Percentiles rank a stretch among this genome's conserved stretches.
phyloP scores from a whole-genome alignment of 225 moss, liverwort and hornwort species.

The Neckera pumila region DNA sequence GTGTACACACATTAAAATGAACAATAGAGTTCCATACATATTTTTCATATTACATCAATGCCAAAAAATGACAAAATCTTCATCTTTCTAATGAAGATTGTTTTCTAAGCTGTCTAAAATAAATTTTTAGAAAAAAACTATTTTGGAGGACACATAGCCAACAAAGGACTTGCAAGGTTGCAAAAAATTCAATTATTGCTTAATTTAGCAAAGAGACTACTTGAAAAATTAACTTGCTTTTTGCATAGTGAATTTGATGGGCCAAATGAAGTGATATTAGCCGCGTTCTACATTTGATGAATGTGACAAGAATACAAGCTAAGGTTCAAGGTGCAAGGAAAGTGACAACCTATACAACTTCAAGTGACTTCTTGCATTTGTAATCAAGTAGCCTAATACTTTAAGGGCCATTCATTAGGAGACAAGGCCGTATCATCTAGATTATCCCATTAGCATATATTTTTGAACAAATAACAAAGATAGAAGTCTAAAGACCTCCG shows the following conservation, averaged over 20 bases:
- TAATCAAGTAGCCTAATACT: not conserved
- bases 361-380: not conserved
- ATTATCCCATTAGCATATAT: fast-evolving
- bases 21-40: not conserved
- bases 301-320: not conserved
- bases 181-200: not conserved
- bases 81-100: not conserved
- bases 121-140: not conserved
- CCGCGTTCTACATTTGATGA: not conserved
- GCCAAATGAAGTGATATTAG: not conserved
- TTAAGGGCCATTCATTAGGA: not conserved
- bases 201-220: not conserved
- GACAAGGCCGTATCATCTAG: fast-evolving
- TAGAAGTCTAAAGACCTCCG: not conserved
- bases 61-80: fast-evolving
- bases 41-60: not conserved
- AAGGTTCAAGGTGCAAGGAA: not conserved
- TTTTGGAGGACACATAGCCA: not conserved
- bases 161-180: not conserved
- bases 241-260: not conserved
- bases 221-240: not conserved
- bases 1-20: not conserved
- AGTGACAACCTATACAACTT: not conserved
- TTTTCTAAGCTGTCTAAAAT: fast-evolving
- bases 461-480: not conserved